Evolutionary conservation across 2,329 filamentous ascomycete species (phyloP).

Genomic region (Chrysoporthe puriensis): DNA sequence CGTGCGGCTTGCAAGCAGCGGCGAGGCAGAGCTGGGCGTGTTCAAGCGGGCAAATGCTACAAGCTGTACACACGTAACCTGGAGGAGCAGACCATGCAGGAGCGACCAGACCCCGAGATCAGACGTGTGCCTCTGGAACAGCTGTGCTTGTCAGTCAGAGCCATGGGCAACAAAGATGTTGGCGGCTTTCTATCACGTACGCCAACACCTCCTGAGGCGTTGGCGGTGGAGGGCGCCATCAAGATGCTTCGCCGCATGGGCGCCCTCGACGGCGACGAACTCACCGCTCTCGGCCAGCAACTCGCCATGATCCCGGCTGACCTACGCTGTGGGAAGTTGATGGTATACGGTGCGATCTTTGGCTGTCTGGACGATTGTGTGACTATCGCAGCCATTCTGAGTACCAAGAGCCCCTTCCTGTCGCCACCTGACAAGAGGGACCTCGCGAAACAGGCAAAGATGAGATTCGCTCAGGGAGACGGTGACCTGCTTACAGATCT

Average conservation of each 20-base stretch:
- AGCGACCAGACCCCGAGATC: slow-evolving; percentile 91
- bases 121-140: slow-evolving; percentile 91
- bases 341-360: slow-evolving; percentile 94
- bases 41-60: slow-evolving; percentile 89
- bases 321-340: slow-evolving; percentile 87
- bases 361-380: slow-evolving; percentile 88
- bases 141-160: slow-evolving; percentile 89
- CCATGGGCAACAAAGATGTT: slow-evolving; percentile 89
- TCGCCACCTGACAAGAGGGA: slow-evolving; percentile 83
- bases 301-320: slow-evolving; percentile 95
- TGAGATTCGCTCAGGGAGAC: slow-evolving; percentile 74
- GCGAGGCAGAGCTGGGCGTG: slow-evolving; percentile 89
- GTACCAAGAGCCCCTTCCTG: slow-evolving; percentile 83
- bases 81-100: slow-evolving; percentile 79
- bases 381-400: slow-evolving; percentile 90
- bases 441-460: slow-evolving; percentile 75
- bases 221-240: slow-evolving; percentile 85
- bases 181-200: slow-evolving; percentile 80
- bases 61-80: slow-evolving; percentile 90
- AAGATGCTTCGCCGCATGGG: slow-evolving; percentile 81
- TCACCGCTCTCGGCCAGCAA: slow-evolving; percentile 90
- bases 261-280: slow-evolving; percentile 79
- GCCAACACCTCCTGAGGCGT: slow-evolving; percentile 82
- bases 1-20: slow-evolving; percentile 93
- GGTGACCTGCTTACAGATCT: slow-evolving; percentile 91